Evolutionary conservation across 2,329 filamentous ascomycete genomes (phyloP).

Genomic region (Calycina herbarum): DNA sequence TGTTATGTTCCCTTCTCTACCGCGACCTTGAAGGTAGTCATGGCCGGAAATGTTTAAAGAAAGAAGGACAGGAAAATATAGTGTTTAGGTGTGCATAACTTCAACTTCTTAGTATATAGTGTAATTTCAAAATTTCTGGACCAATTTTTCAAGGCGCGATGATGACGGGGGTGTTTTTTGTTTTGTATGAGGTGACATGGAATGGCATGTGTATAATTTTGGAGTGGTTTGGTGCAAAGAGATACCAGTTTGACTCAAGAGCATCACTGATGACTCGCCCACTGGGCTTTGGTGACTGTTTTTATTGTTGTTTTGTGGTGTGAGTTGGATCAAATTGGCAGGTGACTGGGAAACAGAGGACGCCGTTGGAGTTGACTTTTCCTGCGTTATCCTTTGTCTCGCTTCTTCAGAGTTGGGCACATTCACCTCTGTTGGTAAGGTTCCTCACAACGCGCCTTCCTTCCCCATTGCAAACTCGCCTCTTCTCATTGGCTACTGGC

Average conservation of each 20-base stretch:
- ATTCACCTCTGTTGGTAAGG: background rate
- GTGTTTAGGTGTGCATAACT: slow-evolving; percentile 13
- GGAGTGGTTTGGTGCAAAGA: background rate
- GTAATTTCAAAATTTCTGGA: slow-evolving; percentile 23
- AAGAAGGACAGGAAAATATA: background rate
- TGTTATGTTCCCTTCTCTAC: slow-evolving; percentile 32
- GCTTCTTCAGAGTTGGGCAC: background rate
- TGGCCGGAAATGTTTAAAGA: slow-evolving; percentile 30
- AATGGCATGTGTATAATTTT: background rate
- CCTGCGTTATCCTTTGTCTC: background rate
- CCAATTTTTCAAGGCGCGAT: background rate
- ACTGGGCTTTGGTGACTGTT: background rate
- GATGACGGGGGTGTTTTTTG: background rate
- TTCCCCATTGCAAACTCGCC: background rate
- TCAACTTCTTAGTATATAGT: slow-evolving; percentile 26
- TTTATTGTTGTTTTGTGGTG: background rate
- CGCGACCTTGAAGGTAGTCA: slow-evolving; percentile 28
- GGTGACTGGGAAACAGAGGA: background rate
- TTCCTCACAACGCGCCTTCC: background rate
- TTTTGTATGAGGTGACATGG: background rate
- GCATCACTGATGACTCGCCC: background rate
- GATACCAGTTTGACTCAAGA: background rate
- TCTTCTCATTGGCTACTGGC: background rate
- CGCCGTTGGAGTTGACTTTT: background rate
- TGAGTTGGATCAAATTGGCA: background rate